Conservation (phyloP, 306 rosid genomes). For the Glycine tomentella region DNA sequence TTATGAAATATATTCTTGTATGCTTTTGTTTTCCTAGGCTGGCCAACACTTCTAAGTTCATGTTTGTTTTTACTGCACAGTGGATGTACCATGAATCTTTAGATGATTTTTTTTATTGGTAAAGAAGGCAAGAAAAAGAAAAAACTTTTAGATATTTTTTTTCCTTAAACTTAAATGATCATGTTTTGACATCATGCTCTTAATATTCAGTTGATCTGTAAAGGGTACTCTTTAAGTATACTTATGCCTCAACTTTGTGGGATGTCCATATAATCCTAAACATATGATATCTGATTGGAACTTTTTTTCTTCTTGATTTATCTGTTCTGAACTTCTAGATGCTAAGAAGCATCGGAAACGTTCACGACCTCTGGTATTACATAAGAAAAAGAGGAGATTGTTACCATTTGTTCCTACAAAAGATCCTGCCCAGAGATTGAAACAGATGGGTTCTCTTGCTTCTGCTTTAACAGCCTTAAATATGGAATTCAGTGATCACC, state of each 20-base stretch:
- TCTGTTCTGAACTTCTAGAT: constrained; percentile 57
- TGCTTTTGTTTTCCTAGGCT: constrained; percentile 31
- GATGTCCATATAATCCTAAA: constrained; percentile 5
- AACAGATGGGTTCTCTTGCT: constrained; percentile 91
- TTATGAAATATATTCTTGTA: constrained; percentile 32
- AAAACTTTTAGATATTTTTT: background rate
- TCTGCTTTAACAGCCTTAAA: constrained; percentile 66
- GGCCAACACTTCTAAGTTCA: constrained; percentile 5
- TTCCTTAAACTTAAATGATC: background rate
- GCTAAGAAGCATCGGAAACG: constrained; percentile 72
- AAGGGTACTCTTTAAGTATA: background rate
- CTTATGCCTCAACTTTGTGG: constrained; percentile 32
- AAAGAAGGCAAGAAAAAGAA: constrained; percentile 29
- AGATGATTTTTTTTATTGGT: constrained; percentile 15
- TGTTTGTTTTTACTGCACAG: constrained; percentile 35
- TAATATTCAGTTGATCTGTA: constrained; percentile 9
- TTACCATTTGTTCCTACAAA: constrained; percentile 73
- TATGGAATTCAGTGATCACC: constrained; percentile 76
- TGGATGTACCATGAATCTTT: constrained; percentile 31
- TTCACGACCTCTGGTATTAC: constrained; percentile 62
- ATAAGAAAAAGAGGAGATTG: constrained; percentile 76
- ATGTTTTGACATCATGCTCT: constrained; percentile 36
- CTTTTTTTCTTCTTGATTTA: constrained; percentile 36
- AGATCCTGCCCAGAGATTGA: constrained; percentile 66
- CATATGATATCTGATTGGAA: constrained; percentile 13